A percentile compares a stretch with the other conserved stretches of the same genome.
Conservation (phyloP, 108 stramenopile species). For the Schizochytrium sp. region DNA sequence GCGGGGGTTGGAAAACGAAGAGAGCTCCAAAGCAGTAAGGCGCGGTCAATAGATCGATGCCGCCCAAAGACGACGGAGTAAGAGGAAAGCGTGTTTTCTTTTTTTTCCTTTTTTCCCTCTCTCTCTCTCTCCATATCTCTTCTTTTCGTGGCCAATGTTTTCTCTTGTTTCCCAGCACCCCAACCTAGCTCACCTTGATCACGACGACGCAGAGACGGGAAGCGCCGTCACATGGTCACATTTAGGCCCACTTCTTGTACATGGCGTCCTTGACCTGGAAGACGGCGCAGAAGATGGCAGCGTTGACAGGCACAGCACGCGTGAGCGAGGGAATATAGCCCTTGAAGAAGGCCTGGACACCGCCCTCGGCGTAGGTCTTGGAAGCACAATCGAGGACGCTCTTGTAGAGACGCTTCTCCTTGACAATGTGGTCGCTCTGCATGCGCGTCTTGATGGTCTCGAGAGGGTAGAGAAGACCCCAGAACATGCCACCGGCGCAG, state of each 20-base stretch:
- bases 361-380: slow-evolving; percentile 38
- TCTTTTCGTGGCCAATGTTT: neutral
- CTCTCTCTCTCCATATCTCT: neutral
- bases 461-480: slow-evolving; percentile 39
- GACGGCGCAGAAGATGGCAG: slow-evolving; percentile 31
- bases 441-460: slow-evolving; percentile 42
- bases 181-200: too few relatives aligned
- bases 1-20: too few relatives aligned
- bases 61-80: too few relatives aligned
- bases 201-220: neutral
- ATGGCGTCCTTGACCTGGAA: slow-evolving; percentile 8
- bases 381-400: slow-evolving; percentile 25
- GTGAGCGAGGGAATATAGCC: slow-evolving; percentile 37
- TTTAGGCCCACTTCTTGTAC: slow-evolving; percentile 1
- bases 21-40: too few relatives aligned
- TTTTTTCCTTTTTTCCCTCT: neutral
- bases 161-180: too few relatives aligned
- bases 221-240: neutral
- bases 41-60: too few relatives aligned
- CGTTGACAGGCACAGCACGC: slow-evolving; percentile 40
- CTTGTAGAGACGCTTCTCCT: slow-evolving; percentile 29
- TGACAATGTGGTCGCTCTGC: slow-evolving; percentile 38
- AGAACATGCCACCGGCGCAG: slow-evolving; percentile 25
- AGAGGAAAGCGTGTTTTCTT: neutral
- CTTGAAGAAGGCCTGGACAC: slow-evolving; percentile 33